Evolutionary conservation across 495 filamentous ascomycete species (phyloP), one percentile per base, ranked within the genome.

Genomic region (Talaromyces wortmannii): DNA sequence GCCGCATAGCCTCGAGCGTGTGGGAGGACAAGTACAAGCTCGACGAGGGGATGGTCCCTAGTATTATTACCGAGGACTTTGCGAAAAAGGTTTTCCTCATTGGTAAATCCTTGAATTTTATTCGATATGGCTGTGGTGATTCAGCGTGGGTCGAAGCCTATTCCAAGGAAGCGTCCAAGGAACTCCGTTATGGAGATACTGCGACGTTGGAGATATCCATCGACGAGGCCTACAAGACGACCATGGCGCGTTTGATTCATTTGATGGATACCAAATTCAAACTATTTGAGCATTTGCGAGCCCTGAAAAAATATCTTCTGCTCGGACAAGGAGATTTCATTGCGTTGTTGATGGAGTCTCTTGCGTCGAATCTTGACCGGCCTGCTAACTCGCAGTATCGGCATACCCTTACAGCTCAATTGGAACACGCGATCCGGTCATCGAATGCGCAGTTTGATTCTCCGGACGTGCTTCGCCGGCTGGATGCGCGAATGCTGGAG

Each of bases 21-120:
- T 99, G 95, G 95, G 91, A 97, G 65, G 90, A 94, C 64, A 97
- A 99, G 63, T 99, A 97, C 75, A 86, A 87, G 63, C 75, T 97
- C 44, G 84, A 88, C 57, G 81, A 89, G 55, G 73, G 80, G 12
- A 92, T 97, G 86, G 84, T 96, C 16, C 95, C 95, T 6, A 90
- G 85, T 33, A 96, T 99, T 57, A 89, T 97, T 46, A 92, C 89
- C 4, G 79, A 84, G 50, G 89, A 96, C 31, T 97, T 97, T 71
- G 90, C 94, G 0, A 87, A 94, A 53, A 96, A 96, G 63, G 87
- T 97, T 17, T 97, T 97, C 59, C 74, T 97, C 8, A 99, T 97
- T 59, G 95, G 95, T 33, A 99, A 99, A 68, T 95, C 90, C 11
- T 74, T 99, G 23, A 99, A 99, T 70, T 99, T 99, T 71, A 97